Percentiles rank a stretch among this genome's conserved stretches.
These are phyloP conservation scores for Annulohypoxylon stygium DNA, from an alignment of 495 filamentous ascomycete species.

Conservation along the genomic window DNA sequence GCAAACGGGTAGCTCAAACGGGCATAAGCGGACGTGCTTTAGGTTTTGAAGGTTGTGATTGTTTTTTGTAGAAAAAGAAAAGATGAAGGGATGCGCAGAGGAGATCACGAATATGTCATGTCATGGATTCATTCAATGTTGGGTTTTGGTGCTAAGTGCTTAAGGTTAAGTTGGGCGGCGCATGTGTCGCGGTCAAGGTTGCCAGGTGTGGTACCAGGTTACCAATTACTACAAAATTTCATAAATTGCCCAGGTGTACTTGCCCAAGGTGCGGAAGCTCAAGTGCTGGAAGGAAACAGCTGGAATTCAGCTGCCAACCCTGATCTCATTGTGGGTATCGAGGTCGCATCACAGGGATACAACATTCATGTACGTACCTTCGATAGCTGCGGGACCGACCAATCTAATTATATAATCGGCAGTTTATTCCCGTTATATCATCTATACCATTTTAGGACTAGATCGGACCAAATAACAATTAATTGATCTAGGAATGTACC, in stretches of 20 bases:
- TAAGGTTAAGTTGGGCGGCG: conserved; percentile 42
- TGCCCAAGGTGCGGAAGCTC: too few relatives aligned
- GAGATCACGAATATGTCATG: conserved; percentile 14
- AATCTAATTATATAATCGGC: not conserved
- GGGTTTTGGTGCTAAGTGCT: conserved; percentile 36
- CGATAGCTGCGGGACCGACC: not conserved
- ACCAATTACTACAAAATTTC: conserved; percentile 23
- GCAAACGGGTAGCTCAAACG: not conserved
- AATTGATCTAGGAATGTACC: not conserved
- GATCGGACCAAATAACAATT: not conserved
- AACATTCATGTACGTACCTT: not conserved
- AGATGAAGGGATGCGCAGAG: not conserved
- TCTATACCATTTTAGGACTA: conserved; percentile 17
- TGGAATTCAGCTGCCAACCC: conserved; percentile 32
- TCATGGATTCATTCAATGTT: conserved; percentile 23
- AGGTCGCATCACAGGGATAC: not conserved
- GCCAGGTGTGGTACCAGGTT: not conserved
- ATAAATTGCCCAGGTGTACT: not conserved
- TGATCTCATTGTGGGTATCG: conserved; percentile 8
- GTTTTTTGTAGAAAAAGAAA: not conserved
- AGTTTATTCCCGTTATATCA: not conserved
- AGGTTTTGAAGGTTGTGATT: not conserved
- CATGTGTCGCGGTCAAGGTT: conserved; percentile 35
- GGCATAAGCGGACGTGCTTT: not conserved
- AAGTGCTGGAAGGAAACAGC: conserved; percentile 5